phyloP scores from a whole-genome alignment of 306 rosid genomes.

The Quercus robur region DNA sequence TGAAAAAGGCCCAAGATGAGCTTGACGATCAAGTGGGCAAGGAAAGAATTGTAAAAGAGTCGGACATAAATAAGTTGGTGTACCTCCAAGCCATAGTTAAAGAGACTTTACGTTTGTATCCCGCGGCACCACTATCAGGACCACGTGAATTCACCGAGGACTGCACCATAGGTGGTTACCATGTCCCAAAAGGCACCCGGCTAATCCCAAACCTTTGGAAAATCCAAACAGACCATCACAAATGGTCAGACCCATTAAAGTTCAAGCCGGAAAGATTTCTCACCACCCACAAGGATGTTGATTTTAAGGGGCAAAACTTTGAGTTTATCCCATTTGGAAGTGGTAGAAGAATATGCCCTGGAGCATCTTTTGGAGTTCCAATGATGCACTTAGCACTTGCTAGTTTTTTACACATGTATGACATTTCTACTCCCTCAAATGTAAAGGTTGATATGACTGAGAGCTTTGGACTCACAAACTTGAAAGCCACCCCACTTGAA shows the following conservation, averaged over 20 bases:
- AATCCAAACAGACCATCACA: conserved; percentile 45
- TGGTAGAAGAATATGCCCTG: conserved; percentile 65
- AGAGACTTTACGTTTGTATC: conserved; percentile 23
- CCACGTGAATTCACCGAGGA: no score
- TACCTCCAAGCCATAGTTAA: conserved; percentile 55
- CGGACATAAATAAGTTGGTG: conserved; percentile 36
- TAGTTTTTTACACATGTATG: no score
- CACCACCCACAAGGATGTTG: no score
- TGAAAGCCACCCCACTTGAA: conserved; percentile 45
- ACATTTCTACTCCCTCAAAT: no score
- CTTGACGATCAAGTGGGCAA: conserved; percentile 47
- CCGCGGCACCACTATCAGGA: no score
- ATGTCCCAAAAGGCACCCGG: conserved; percentile 43
- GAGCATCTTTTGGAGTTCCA: conserved; percentile 31
- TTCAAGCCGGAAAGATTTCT: no score
- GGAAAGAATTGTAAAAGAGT: conserved; percentile 38
- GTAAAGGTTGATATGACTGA: no score
- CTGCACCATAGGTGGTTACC: no score
- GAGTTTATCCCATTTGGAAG: conserved; percentile 27
- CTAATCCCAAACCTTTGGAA: conserved; percentile 50
- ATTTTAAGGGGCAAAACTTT: no score
- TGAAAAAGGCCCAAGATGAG: conserved; percentile 37
- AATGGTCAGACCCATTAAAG: conserved; percentile 8
- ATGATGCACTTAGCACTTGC: conserved; percentile 24
- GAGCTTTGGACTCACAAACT: conserved; percentile 4